phyloP scores from a whole-genome alignment of 2,329 filamentous ascomycete genomes.

The Aspergillus persii region DNA sequence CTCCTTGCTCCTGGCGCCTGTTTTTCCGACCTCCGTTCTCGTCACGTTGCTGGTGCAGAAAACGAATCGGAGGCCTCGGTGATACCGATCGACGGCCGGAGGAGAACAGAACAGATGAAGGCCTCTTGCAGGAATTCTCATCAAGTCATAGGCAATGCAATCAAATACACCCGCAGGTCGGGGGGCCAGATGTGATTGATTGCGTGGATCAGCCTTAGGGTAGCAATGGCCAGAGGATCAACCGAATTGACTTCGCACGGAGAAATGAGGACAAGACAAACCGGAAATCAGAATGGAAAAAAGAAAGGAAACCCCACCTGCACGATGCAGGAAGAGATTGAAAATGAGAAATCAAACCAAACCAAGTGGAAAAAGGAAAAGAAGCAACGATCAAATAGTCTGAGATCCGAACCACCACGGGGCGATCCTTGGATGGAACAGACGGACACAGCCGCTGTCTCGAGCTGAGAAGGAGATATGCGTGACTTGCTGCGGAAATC shows the following conservation, averaged over 20 bases:
- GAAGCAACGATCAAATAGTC: slow-evolving; percentile 1
- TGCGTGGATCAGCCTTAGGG: slow-evolving; percentile 6
- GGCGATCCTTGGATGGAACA: slow-evolving; percentile 11
- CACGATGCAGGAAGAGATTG: neutral
- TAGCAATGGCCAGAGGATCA: neutral
- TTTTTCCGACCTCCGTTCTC: neutral
- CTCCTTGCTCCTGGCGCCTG: neutral
- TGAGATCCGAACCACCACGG: slow-evolving; percentile 11
- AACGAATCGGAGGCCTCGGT: neutral
- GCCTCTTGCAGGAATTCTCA: neutral
- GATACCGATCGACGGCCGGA: neutral
- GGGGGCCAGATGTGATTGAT: neutral
- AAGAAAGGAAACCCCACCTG: neutral
- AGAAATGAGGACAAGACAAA: neutral
- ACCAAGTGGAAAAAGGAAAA: neutral
- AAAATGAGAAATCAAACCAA: neutral
- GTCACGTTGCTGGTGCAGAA: neutral
- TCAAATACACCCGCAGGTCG: too few relatives aligned
- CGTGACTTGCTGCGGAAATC: neutral
- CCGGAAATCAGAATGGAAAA: neutral
- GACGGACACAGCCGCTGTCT: slow-evolving; percentile 12
- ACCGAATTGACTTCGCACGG: neutral
- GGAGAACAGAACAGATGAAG: neutral
- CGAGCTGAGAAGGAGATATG: neutral
- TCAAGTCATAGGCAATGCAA: neutral